Conservation (phyloP, 306 rosid species). For the Trifolium fragiferum region DNA sequence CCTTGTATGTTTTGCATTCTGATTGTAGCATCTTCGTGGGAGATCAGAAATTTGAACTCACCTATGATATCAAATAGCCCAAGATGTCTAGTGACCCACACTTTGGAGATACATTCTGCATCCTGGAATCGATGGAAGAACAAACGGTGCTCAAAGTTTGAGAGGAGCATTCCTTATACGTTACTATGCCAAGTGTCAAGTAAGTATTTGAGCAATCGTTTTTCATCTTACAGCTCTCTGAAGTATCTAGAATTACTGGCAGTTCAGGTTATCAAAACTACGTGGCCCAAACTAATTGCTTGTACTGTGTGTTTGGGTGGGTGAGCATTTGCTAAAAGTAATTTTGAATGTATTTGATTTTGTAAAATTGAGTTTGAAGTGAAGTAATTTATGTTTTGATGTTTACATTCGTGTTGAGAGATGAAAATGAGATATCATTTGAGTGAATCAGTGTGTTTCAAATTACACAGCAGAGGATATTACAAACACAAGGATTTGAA, state of each 20-base stretch:
- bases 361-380: neutral
- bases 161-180: slow-evolving; percentile 82
- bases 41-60: slow-evolving; percentile 70
- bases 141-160: slow-evolving; percentile 69
- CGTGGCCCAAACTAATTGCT: slow-evolving; percentile 32
- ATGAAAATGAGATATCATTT: neutral
- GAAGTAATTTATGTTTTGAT: slow-evolving; percentile 7
- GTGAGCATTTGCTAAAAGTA: neutral
- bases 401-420: neutral
- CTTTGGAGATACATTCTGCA: slow-evolving; percentile 75
- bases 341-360: neutral
- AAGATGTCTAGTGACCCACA: slow-evolving; percentile 87
- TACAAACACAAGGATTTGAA: neutral
- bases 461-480: neutral
- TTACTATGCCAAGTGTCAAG: slow-evolving; percentile 93
- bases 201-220: slow-evolving; percentile 47
- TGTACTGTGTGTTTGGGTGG: slow-evolving; percentile 27
- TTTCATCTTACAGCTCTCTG: slow-evolving; percentile 20
- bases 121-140: slow-evolving; percentile 85
- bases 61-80: slow-evolving; percentile 61
- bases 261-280: slow-evolving; percentile 29
- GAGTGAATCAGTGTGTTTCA: neutral
- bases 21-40: slow-evolving; percentile 90
- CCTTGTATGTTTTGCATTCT: slow-evolving; percentile 34
- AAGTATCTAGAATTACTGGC: slow-evolving; percentile 30